Percentiles rank a stretch among this genome's conserved stretches.
phyloP scores from a whole-genome alignment of 192 early-diverging fungal genomes.

The Polychytrium aggregatum region DNA sequence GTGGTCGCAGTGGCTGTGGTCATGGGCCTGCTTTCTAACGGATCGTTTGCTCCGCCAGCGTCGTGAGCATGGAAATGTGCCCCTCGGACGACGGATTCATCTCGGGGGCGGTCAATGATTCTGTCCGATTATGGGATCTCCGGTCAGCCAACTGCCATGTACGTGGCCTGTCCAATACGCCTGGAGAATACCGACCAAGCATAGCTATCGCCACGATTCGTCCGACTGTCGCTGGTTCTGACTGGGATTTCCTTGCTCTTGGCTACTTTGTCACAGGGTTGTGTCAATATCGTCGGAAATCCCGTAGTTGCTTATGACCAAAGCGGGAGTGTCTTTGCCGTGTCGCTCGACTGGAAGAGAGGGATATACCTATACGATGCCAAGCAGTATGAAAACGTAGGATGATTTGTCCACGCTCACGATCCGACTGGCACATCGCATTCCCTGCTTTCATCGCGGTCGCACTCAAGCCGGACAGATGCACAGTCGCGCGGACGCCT shows the following conservation, averaged over 20 bases:
- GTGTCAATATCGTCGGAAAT: conserved; percentile 24
- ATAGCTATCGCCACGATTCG: conserved; percentile 4
- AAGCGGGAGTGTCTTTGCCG: conserved; percentile 65
- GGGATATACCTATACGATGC: conserved; percentile 63
- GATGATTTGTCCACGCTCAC: neutral
- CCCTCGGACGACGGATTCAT: conserved; percentile 69
- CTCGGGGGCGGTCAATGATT: conserved; percentile 69
- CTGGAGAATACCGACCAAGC: conserved; percentile 1
- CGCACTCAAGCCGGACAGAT: too few relatives aligned
- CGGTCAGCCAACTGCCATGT: conserved; percentile 46
- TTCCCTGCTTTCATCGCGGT: too few relatives aligned
- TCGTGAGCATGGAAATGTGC: conserved; percentile 70
- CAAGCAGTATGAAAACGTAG: conserved; percentile 39
- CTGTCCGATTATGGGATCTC: conserved; percentile 81
- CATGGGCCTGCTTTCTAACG: neutral
- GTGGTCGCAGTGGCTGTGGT: neutral
- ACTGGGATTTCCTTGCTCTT: too few relatives aligned
- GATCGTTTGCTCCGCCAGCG: conserved; percentile 23
- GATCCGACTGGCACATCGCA: too few relatives aligned
- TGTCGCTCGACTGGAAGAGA: conserved; percentile 34
- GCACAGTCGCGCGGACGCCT: neutral
- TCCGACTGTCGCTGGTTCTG: too few relatives aligned
- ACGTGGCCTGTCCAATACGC: conserved; percentile 5
- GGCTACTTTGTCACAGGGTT: too few relatives aligned
- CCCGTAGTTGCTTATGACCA: conserved; percentile 68